Base-by-base conservation (phyloP, 2,329 filamentous ascomycete species). In the Clonostachys rhizophaga region DNA sequence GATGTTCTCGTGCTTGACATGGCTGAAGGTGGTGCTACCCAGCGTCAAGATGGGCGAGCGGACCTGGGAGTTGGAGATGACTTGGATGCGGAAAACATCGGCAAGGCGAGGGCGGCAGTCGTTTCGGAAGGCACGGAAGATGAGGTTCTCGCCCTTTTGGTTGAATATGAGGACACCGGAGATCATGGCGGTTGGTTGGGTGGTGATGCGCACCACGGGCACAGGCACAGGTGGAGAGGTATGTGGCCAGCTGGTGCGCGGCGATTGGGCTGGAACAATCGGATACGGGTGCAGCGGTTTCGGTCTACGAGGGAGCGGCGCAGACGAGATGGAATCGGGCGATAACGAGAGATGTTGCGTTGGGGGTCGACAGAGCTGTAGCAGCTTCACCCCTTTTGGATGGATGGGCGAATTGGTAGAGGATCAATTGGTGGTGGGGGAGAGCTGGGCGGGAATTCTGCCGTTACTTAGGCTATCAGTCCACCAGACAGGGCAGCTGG, bases 1-100 rank as follows among this genome's bases (percentile, higher is more conserved):
- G 64, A 99, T 96, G 67, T 99, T 99, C 66, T 99, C 94, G 72
- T 96, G 92, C 69, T 96, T 96, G 71, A 99, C 92, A 84, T 99
- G 94, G 76, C 91, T 96, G 70, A 99, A 99, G 42, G 95, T 99
- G 48, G 94, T 99, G 66, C 90, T 96, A 54, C 95, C 94, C 49
- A 99, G 83, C 5, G 94, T 99, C 59, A 99, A 78, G 70, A 99
- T 97, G 50, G 94, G 94, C 56, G 94, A 97, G 56, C 95, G 90
- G 50, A 99, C 94, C 68, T 96, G 91, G 46, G 94, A 86, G 67
- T 99, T 99, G 59, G 91, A 96, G 67, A 99, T 97, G 72, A 99
- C 92, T 66, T 99, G 94, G 68, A 99, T 99, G 69, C 94, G 91
- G 72, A 99, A 99, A 73, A 99, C 92, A 66, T 99, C 94, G 72